Conservation (phyloP, 192 early-diverging fungal genomes). For the Helicostylum pulchrum region DNA sequence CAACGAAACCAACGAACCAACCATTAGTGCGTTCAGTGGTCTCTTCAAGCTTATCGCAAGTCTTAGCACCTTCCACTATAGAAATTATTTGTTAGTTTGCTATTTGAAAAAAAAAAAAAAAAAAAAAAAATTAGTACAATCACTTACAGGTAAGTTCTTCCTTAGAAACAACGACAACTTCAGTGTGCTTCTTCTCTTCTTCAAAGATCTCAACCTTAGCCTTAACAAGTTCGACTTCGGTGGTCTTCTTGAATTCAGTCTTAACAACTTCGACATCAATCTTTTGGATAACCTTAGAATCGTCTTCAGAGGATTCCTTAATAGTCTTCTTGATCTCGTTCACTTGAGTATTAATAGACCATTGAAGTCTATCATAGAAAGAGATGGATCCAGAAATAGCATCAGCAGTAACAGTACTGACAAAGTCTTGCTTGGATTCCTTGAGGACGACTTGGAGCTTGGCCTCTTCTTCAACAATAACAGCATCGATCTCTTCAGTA, state of each 20-base stretch:
- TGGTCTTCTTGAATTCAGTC: neutral
- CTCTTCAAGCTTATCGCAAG: neutral
- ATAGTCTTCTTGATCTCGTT: neutral
- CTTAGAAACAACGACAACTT: neutral
- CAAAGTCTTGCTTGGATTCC: constrained; percentile 1
- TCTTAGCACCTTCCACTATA: too few species aligned
- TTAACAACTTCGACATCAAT: neutral
- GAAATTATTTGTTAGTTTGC: too few species aligned
- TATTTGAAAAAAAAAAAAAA: too few species aligned
- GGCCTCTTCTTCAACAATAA: constrained; percentile 1
- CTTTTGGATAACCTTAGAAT: neutral
- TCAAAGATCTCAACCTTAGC: neutral
- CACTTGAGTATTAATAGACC: neutral
- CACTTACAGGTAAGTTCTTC: neutral
- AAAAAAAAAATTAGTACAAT: too few species aligned
- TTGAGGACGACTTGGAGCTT: neutral
- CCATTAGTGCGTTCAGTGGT: neutral
- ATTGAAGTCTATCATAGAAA: neutral
- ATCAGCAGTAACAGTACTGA: neutral
- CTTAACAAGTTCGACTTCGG: neutral
- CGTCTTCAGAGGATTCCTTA: neutral
- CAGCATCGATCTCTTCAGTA: constrained; percentile 8
- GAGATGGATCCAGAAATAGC: neutral
- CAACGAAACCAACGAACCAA: neutral
- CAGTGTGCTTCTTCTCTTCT: neutral